Base-by-base conservation (phyloP, 768 basidiomycete genomes). In the Suillus paluster region DNA sequence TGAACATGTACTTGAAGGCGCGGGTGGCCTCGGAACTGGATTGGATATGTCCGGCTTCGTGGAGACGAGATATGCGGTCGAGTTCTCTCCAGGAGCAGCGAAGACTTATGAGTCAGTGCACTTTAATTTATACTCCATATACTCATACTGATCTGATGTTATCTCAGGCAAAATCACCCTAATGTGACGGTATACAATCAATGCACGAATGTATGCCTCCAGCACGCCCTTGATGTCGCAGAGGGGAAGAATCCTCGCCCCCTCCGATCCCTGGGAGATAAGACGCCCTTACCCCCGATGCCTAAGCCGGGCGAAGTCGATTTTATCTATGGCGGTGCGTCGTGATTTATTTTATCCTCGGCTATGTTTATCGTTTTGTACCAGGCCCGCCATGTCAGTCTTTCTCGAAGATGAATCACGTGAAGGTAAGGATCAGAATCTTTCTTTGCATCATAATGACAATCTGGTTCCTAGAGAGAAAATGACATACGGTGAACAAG, bases 321-420 rank as follows among this genome's bases (percentile, higher is more conserved):
- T 65, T 83, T 92, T 59, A 84, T 92, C n/a, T 89, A 82, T 72
- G 89, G 91, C 62, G 89, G 90, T 88, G 74, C 52, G 82, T 73
- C 19, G 45, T 66, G 50, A 44, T 55, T 39, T 25, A 11, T 39
- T 19, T 39, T 21, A 17, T 59, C 19, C 54, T 14, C 14, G 27
- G 36, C 59, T 14, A 59, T 23, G 34, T 53, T 39, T 57, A 48
- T 6, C 25, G 9, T 39, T 36, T 30, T 64, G n/a, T 56, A 3
- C 8, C 60, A 90, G 90, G 90, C 4, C 89, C 90, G 4, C 91
- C 91, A 14, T 92, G 91, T 67, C 91, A 92, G 64, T 83, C 86
- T 3, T 92, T 91, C 66, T 88, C 86, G 63, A 67, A 74, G 0
- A 86, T 86, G 62, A 92, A 92, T 59, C 85, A 86, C 63, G 71